Evolutionary conservation across 1,284 basidiomycete species (phyloP).

Genomic region (Austropuccinia psidii): DNA sequence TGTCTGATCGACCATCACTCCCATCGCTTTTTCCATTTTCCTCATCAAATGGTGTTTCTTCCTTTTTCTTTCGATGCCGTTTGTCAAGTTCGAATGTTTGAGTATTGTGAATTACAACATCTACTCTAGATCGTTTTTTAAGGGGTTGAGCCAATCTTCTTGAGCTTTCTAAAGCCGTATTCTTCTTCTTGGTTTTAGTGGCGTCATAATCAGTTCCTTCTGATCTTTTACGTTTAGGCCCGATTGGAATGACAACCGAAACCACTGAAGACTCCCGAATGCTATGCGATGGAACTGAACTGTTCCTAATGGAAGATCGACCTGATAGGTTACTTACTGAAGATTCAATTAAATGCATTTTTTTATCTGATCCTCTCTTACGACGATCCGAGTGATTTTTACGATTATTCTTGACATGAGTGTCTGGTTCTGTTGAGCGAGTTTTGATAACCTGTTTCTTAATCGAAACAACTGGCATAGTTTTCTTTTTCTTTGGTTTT

Average conservation of each 20-base stretch:
- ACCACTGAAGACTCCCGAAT: not conserved
- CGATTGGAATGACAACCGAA: conserved; percentile 16
- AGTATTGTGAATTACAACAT: conserved; percentile 14
- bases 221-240: conserved; percentile 10
- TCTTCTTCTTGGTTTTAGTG: not conserved
- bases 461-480: too few species aligned
- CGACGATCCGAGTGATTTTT: too few species aligned
- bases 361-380: too few species aligned
- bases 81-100: not conserved
- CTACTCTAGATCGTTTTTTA: not conserved
- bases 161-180: not conserved
- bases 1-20: not conserved
- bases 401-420: not conserved
- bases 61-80: not conserved
- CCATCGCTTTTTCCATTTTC: not conserved
- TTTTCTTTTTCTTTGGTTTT: too few species aligned
- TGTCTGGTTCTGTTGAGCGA: not conserved
- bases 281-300: not conserved
- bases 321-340: too few species aligned
- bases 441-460: not conserved
- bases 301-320: not conserved
- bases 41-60: not conserved
- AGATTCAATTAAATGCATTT: too few species aligned
- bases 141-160: not conserved
- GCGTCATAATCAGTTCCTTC: not conserved